Percentiles rank a stretch among this genome's conserved stretches.
Conservation (phyloP, 208 protist genomes). For the Entamoeba dispar region DNA sequence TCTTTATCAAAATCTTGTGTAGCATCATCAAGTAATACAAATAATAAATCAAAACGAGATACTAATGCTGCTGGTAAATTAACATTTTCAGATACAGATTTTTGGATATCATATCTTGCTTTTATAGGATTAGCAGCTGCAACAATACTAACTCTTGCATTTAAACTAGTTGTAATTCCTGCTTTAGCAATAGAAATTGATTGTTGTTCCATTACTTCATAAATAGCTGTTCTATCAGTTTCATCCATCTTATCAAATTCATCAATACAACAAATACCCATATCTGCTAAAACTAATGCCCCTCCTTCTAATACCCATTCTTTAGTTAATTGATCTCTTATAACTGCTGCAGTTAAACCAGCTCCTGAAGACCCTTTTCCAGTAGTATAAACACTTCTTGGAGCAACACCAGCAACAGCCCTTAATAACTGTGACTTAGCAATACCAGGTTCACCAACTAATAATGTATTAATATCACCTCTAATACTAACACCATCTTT, state of each 20-base stretch:
- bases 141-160: slow-evolving; percentile 83
- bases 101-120: slow-evolving; percentile 75
- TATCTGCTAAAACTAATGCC: slow-evolving; percentile 95
- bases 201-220: slow-evolving; percentile 97
- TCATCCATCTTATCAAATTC: slow-evolving; percentile 99
- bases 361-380: slow-evolving; percentile 81
- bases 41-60: slow-evolving; percentile 95
- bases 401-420: slow-evolving; percentile 64
- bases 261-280: slow-evolving; percentile 92
- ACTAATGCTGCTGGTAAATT: slow-evolving; percentile 86
- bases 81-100: slow-evolving; percentile 75
- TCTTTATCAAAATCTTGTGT: slow-evolving; percentile 56
- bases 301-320: slow-evolving; percentile 80
- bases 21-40: slow-evolving; percentile 86
- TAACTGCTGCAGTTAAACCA: slow-evolving; percentile 83
- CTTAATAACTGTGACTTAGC: slow-evolving; percentile 97
- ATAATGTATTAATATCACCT: slow-evolving; percentile 95
- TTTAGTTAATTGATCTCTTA: slow-evolving; percentile 79
- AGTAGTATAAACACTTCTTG: slow-evolving; percentile 81
- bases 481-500: slow-evolving; percentile 64
- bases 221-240: slow-evolving; percentile 60
- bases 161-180: slow-evolving; percentile 90
- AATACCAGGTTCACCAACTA: slow-evolving; percentile 91
- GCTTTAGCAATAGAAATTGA: slow-evolving; percentile 98
- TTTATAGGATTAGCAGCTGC: slow-evolving; percentile 96